These are phyloP conservation scores for Nigrograna mackinnonii DNA, from an alignment of 2,329 filamentous ascomycete genomes.

Conservation along the genomic window DNA sequence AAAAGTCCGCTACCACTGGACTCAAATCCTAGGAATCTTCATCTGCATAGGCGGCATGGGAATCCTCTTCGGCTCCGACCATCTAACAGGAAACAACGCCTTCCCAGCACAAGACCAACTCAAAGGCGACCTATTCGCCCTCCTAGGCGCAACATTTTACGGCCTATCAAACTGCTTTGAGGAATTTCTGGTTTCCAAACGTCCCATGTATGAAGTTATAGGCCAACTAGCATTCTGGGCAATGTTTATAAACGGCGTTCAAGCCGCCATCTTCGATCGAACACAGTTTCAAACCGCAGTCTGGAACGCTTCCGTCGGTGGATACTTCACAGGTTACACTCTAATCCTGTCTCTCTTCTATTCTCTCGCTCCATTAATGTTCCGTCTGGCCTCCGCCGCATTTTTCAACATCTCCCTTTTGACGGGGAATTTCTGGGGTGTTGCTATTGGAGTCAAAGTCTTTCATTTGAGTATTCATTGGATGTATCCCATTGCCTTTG, in stretches of 20 bases:
- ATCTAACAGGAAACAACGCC: constrained; percentile 75
- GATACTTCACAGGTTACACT: constrained; percentile 90
- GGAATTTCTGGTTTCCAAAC: constrained; percentile 88
- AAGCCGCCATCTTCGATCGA: constrained; percentile 91
- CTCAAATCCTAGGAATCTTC: constrained; percentile 84
- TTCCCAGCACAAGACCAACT: constrained; percentile 71
- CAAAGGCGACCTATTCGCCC: constrained; percentile 90
- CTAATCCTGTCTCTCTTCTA: constrained; percentile 85
- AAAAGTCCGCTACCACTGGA: constrained; percentile 83
- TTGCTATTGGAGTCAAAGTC: constrained; percentile 86
- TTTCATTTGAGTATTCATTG: constrained; percentile 81
- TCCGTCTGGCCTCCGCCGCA: constrained; percentile 86
- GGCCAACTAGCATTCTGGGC: constrained; percentile 89
- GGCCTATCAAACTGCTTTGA: constrained; percentile 89
- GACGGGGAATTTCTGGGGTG: constrained; percentile 96
- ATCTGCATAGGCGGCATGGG: constrained; percentile 91
- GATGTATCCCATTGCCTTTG: constrained; percentile 95
- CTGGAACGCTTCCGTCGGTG: constrained; percentile 61
- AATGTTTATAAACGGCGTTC: constrained; percentile 86
- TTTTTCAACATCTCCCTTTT: constrained; percentile 97
- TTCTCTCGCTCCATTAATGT: constrained; percentile 79
- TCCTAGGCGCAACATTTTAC: constrained; percentile 88
- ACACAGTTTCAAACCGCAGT: constrained; percentile 59
- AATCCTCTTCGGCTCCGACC: constrained; percentile 82
- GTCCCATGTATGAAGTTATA: constrained; percentile 90